Evolutionary conservation across 345 rosid genomes (phyloP).

Genomic region (Salix dunnii): DNA sequence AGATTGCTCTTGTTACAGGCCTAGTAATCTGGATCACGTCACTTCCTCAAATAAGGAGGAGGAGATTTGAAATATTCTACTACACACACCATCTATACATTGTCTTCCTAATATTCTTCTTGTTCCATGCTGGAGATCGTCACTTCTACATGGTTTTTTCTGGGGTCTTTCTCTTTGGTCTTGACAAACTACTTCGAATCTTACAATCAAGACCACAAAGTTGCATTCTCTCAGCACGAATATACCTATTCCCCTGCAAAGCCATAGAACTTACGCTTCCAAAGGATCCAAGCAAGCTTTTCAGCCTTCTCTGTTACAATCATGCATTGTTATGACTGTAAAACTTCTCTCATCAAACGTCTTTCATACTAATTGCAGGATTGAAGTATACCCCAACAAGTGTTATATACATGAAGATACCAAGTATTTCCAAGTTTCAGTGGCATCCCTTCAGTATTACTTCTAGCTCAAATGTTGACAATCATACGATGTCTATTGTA

Average conservation of each 20-base stretch:
- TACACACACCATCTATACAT: conserved; percentile 73
- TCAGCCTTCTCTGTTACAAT: neutral
- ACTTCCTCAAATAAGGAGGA: conserved; percentile 79
- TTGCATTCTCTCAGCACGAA: conserved; percentile 47
- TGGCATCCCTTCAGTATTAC: conserved; percentile 87
- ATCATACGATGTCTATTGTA: conserved; percentile 49
- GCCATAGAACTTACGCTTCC: conserved; percentile 64
- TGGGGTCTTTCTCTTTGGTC: conserved; percentile 70
- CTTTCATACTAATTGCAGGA: conserved; percentile 40
- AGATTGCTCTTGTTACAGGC: conserved; percentile 53
- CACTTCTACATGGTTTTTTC: conserved; percentile 71
- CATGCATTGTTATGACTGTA: neutral
- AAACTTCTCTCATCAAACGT: neutral
- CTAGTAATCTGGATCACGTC: conserved; percentile 77
- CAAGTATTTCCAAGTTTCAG: conserved; percentile 53
- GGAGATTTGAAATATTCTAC: conserved; percentile 66
- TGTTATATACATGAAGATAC: conserved; percentile 64
- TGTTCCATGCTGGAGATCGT: conserved; percentile 85
- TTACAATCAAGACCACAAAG: conserved; percentile 62
- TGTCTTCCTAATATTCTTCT: conserved; percentile 58
- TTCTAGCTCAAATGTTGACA: conserved; percentile 56
- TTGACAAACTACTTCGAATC: conserved; percentile 67
- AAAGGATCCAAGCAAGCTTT: conserved; percentile 54
- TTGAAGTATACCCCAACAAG: conserved; percentile 64
- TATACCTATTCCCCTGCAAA: conserved; percentile 59